Percentiles rank a stretch among this genome's conserved stretches.
Evolutionary conservation across 1,284 basidiomycete species (phyloP).

Genomic region (Cryptococcus sp.): DNA sequence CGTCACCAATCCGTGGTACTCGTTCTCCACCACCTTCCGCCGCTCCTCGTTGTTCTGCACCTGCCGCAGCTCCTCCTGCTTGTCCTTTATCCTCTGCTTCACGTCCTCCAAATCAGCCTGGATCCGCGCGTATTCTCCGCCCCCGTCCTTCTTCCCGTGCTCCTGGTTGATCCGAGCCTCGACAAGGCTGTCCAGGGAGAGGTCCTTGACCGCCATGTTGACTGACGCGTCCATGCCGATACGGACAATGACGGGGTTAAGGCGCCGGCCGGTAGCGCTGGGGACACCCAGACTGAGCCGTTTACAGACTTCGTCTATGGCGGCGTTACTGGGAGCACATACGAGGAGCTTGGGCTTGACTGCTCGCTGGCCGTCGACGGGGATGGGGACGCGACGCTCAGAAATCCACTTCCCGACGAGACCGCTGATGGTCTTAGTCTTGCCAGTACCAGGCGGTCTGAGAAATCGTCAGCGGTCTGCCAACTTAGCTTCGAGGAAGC

Average conservation of each 20-base stretch:
- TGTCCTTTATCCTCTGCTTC: conserved; percentile 61
- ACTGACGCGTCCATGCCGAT: conserved; percentile 78
- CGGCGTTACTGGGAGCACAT: conserved; percentile 97
- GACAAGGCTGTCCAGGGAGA: conserved; percentile 82
- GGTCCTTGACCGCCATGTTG: conserved; percentile 76
- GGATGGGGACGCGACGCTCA: conserved; percentile 58
- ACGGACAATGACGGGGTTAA: conserved; percentile 77
- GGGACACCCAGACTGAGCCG: conserved; percentile 77
- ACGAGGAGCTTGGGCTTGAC: conserved; percentile 73
- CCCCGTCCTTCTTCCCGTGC: conserved; percentile 53
- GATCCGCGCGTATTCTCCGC: conserved; percentile 56
- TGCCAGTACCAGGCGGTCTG: conserved; percentile 96
- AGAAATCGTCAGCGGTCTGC: neutral
- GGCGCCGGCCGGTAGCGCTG: conserved; percentile 57
- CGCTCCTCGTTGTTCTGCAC: conserved; percentile 41
- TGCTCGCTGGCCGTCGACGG: conserved; percentile 53
- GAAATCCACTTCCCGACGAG: conserved; percentile 82
- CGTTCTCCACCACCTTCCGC: conserved; percentile 59
- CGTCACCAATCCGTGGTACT: conserved; percentile 65
- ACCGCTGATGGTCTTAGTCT: conserved; percentile 96
- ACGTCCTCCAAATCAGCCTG: conserved; percentile 66
- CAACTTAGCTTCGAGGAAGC: neutral
- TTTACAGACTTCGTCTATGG: conserved; percentile 92
- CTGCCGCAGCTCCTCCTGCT: conserved; percentile 57
- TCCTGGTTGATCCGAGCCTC: conserved; percentile 66